Evolutionary conservation across 2,329 filamentous ascomycete species (phyloP), one percentile per base, ranked within the genome.

Genomic region (Colletotrichum lupini): DNA sequence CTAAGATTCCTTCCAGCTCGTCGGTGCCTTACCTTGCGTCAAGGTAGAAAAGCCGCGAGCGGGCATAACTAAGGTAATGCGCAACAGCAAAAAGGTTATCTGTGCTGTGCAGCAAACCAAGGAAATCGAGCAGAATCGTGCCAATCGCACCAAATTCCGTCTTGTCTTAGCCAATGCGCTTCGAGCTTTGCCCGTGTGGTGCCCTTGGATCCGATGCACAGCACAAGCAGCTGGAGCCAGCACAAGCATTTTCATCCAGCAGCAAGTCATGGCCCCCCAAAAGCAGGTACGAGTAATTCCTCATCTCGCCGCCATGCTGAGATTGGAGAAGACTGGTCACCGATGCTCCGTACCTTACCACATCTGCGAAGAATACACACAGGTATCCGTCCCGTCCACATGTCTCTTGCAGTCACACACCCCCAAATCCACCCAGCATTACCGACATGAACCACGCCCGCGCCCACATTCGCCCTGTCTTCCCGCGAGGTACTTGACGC

Each of bases 381-480:
- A 56, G 53, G 28, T 42, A 42, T 16, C 14, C 16, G 16, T 42
- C 37, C 37, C 37, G 14, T 28, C 11, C 24, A 16, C 24, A 28
- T 26, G 28, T 63, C 60, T 30, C 26, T 63, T 63, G 9, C 61
- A 42, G 26, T 26, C 49, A 42, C 61, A 64, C 49, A 9, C 61
- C 61, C 61, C 49, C 46, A 55, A 53, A 64, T 55, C 61, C 49
- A 64, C 61, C 30, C 61, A 55, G 59, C 60, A 69, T 68, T 72
- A 42, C 57, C 69, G 69, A 72, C 69, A 72, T 73, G 70, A 73
- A 70, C 70, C 67, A 62, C 67, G 22, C 52, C 52, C 42, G 37
- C 53, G 19, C 49, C 63, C 52, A 22, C 53, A 46, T 46, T 28
- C 49, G 65, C 64, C 64, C 57, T 72, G 9, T 53, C 64, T 58